Evolutionary conservation across 2,329 filamentous ascomycete genomes (phyloP).

Genomic region (Sporothrix globosa): DNA sequence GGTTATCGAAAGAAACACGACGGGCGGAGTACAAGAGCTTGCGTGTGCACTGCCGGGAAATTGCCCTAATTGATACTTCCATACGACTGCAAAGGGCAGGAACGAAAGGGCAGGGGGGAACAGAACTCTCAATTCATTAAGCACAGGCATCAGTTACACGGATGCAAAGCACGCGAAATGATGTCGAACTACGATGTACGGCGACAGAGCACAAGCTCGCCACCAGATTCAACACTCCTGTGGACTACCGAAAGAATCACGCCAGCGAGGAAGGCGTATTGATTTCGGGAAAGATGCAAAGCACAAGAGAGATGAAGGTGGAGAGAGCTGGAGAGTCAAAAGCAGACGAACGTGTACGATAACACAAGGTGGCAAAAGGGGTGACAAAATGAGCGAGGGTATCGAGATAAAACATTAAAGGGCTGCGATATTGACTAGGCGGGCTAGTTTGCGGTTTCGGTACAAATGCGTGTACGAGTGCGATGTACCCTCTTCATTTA

Average conservation of each 20-base stretch:
- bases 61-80: slow-evolving; percentile 5
- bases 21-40: neutral
- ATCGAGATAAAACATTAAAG: neutral
- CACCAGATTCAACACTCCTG: slow-evolving; percentile 5
- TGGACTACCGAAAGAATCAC: neutral
- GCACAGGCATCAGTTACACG: neutral
- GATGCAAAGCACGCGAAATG: neutral
- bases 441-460: neutral
- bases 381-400: neutral
- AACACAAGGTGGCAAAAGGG: neutral
- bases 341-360: neutral
- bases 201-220: neutral
- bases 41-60: neutral
- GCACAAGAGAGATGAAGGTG: slow-evolving; percentile 1
- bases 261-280: neutral
- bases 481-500: neutral
- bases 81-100: slow-evolving; percentile 13
- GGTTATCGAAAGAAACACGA: neutral
- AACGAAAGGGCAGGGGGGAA: neutral
- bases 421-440: slow-evolving; percentile 7
- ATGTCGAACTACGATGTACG: neutral
- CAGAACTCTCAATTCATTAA: too few relatives aligned
- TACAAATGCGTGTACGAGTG: neutral
- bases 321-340: slow-evolving; percentile 6
- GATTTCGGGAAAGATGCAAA: neutral